Base-by-base conservation (phyloP, 1,284 basidiomycete species). In the Agaricales sp. region DNA sequence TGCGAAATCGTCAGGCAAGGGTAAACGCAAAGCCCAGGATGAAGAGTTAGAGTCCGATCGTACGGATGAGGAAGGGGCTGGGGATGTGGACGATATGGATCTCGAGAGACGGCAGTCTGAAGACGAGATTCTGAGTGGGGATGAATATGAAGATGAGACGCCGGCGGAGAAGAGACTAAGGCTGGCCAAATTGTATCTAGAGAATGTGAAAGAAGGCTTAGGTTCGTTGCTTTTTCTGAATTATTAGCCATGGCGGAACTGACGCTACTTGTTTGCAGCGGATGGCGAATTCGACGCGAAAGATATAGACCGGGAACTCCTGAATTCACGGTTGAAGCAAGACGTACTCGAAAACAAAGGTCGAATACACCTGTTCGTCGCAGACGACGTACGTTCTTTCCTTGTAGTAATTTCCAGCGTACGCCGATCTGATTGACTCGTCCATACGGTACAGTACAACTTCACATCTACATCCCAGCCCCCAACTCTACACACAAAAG, bases 81-180 rank as follows among this genome's bases (percentile, higher is more conserved):
- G 65, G n/a, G 78, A 67, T 46, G 70, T 92, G 49, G 88, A 91
- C 58, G 83, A 87, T 62, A 74, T 92, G 71, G 87, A 93, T 60
- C 67, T 93, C 51, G 69, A 78, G 41, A 77, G 67, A 14, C 59
- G 57, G 12, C 68, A 71, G 18, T 81, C 83, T 48, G 71, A 75
- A 1, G 78, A 78, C 52, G 67, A 67, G 16, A 73, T 70, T 20
- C 74, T 72, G 43, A 85, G 81, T 58, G 82, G 74, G 3, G 89
- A 92, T 47, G 91, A 92, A 58, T 82, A 91, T 55, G 78, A 83
- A 53, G 76, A 85, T 56, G 92, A 99, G 71, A 98, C 94, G 1
- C 92, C 93, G 0, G 93, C 92, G 0, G 85, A 95, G 73, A 98
- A 99, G 66, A 71, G 95, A 51, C 72, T 99, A 11, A 70, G 96